Evolutionary conservation across 1,284 basidiomycete genomes (phyloP).

Genomic region (Neotropicomus parvogracilis): DNA sequence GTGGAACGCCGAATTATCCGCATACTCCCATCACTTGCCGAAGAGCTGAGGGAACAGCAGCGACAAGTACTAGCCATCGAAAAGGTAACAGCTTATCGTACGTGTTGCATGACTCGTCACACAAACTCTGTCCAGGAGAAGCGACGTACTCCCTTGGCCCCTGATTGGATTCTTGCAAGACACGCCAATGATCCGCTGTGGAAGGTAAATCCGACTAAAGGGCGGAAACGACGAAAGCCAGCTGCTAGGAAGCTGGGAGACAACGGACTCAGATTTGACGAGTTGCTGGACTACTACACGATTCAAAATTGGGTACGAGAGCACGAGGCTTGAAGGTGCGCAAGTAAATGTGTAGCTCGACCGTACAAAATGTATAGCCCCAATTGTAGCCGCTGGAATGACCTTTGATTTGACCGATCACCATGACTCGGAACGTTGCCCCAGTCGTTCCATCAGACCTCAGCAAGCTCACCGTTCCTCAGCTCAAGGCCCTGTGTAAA

Average conservation of each 20-base stretch:
- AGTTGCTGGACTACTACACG: slow-evolving; percentile 19
- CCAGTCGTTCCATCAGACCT: slow-evolving; percentile 22
- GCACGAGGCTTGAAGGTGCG: slow-evolving; percentile 4
- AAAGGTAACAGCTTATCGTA: slow-evolving; percentile 17
- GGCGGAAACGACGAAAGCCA: slow-evolving; percentile 19
- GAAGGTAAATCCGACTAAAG: slow-evolving; percentile 9
- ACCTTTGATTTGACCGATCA: background rate
- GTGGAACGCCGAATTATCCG: slow-evolving; percentile 28
- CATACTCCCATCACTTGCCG: slow-evolving; percentile 25
- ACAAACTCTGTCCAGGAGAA: slow-evolving; percentile 12
- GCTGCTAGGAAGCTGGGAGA: slow-evolving; percentile 15
- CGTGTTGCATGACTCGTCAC: background rate
- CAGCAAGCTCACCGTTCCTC: slow-evolving; percentile 50
- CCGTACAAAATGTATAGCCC: too few species aligned
- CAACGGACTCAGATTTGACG: slow-evolving; percentile 13
- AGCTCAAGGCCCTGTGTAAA: slow-evolving; percentile 65
- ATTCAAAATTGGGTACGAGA: slow-evolving; percentile 10
- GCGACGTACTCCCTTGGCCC: slow-evolving; percentile 18
- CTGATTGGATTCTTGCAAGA: slow-evolving; percentile 26
- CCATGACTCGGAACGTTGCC: slow-evolving; percentile 10
- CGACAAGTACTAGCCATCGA: slow-evolving; percentile 11
- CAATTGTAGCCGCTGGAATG: too few species aligned
- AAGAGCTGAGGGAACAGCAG: slow-evolving; percentile 26
- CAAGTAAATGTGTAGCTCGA: background rate
- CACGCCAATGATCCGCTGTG: slow-evolving; percentile 23